Evolutionary conservation across 1,139 yeast genomes (phyloP).

Genomic region (Pneumocystis murina): DNA sequence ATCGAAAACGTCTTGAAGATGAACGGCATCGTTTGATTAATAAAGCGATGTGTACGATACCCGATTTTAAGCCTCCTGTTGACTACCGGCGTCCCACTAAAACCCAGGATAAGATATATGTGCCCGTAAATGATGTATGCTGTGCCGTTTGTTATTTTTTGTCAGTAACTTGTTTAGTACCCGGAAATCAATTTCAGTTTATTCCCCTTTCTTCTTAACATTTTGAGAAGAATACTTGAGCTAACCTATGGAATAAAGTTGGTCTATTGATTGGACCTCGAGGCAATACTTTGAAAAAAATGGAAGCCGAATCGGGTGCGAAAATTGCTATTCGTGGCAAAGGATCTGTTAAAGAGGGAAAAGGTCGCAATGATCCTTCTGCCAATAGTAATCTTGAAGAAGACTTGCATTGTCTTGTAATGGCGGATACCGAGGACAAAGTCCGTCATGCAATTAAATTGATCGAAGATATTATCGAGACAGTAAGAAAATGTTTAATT

Average conservation of each 20-base stretch:
- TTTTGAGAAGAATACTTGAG: not conserved
- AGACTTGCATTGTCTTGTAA: slow-evolving; percentile 75
- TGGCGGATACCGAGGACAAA: slow-evolving; percentile 69
- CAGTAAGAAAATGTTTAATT: slow-evolving; percentile 30
- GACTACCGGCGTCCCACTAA: slow-evolving; percentile 62
- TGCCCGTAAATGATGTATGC: slow-evolving; percentile 53
- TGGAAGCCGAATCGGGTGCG: slow-evolving; percentile 55
- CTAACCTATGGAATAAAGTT: slow-evolving; percentile 20
- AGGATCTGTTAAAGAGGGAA: slow-evolving; percentile 92
- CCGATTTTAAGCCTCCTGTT: slow-evolving; percentile 67
- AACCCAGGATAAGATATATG: slow-evolving; percentile 64
- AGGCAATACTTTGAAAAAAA: slow-evolving; percentile 69
- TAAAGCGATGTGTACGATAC: slow-evolving; percentile 52
- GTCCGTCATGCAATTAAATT: slow-evolving; percentile 60
- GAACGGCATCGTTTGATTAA: slow-evolving; percentile 72
- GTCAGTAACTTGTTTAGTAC: slow-evolving; percentile 24
- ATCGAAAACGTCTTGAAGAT: slow-evolving; percentile 46
- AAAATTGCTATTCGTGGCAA: slow-evolving; percentile 32
- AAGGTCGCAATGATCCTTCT: slow-evolving; percentile 36
- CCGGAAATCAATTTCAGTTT: slow-evolving; percentile 56
- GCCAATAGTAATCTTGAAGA: slow-evolving; percentile 47
- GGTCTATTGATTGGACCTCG: slow-evolving; percentile 90
- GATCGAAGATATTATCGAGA: slow-evolving; percentile 62
- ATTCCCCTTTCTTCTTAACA: slow-evolving; percentile 4
- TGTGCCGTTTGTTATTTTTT: not conserved